Percentiles rank a stretch among this genome's conserved stretches.
These are phyloP conservation scores for Hippophae rhamnoides DNA, from an alignment of 306 rosid genomes.

Conservation along the genomic window DNA sequence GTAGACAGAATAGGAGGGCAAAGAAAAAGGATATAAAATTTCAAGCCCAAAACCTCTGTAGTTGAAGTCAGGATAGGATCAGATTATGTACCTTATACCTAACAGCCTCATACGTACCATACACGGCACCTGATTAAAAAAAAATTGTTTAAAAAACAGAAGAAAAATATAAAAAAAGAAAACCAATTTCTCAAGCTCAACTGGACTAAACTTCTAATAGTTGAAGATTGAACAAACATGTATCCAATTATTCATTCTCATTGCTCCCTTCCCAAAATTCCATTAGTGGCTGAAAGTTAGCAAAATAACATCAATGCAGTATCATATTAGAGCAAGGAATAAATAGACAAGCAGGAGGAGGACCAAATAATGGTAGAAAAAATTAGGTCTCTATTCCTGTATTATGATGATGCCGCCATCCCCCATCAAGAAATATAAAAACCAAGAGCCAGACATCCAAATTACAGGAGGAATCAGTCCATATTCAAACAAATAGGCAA, in stretches of 20 bases:
- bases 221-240: too few relatives aligned
- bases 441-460: neutral
- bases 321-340: neutral
- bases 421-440: neutral
- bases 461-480: neutral
- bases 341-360: neutral
- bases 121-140: conserved; percentile 60
- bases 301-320: neutral
- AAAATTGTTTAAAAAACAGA: conserved; percentile 4
- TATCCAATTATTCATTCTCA: neutral
- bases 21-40: too few relatives aligned
- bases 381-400: too few relatives aligned
- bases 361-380: neutral
- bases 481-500: too few relatives aligned
- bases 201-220: neutral
- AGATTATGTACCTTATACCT: conserved; percentile 55
- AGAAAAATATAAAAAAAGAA: neutral
- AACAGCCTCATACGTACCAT: conserved; percentile 78
- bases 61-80: neutral
- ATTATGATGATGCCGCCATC: neutral
- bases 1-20: too few relatives aligned
- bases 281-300: neutral
- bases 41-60: too few relatives aligned
- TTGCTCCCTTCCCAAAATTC: neutral
- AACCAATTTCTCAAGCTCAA: neutral